A percentile compares a stretch with the other conserved stretches of the same genome.
Evolutionary conservation across 169 alveolate genomes (phyloP).

Genomic region (Eimeria necatrix): DNA sequence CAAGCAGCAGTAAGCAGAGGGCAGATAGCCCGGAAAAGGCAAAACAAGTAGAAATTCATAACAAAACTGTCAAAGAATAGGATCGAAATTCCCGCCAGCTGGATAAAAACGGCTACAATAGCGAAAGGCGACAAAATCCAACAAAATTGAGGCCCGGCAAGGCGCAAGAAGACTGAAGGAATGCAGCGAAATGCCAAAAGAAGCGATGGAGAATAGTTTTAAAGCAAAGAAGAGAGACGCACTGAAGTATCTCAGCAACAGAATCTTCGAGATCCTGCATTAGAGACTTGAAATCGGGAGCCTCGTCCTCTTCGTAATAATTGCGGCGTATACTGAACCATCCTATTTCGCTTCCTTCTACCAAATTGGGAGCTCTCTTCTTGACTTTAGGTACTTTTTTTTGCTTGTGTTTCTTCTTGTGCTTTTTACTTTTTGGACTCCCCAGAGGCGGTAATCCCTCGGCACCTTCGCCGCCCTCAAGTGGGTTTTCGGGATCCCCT

Average conservation of each 20-base stretch:
- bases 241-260: constrained; percentile 42
- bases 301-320: constrained; percentile 44
- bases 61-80: no score
- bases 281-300: constrained; percentile 70
- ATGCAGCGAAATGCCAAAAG: background rate
- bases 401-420: background rate
- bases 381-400: constrained; percentile 29
- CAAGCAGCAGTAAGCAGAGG: no score
- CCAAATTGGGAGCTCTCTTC: constrained; percentile 39
- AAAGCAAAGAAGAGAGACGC: background rate
- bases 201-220: background rate
- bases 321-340: constrained; percentile 37
- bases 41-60: no score
- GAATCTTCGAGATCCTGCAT: constrained; percentile 66
- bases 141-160: no score
- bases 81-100: no score
- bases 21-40: no score
- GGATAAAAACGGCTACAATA: no score
- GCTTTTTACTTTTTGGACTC: background rate
- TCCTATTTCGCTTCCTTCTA: constrained; percentile 4
- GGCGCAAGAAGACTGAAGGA: background rate
- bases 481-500: background rate
- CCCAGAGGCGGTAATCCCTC: background rate
- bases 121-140: no score
- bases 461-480: background rate